phyloP scores from a whole-genome alignment of 176 grass and related monocot genomes.

The Microstegium vimineum region DNA sequence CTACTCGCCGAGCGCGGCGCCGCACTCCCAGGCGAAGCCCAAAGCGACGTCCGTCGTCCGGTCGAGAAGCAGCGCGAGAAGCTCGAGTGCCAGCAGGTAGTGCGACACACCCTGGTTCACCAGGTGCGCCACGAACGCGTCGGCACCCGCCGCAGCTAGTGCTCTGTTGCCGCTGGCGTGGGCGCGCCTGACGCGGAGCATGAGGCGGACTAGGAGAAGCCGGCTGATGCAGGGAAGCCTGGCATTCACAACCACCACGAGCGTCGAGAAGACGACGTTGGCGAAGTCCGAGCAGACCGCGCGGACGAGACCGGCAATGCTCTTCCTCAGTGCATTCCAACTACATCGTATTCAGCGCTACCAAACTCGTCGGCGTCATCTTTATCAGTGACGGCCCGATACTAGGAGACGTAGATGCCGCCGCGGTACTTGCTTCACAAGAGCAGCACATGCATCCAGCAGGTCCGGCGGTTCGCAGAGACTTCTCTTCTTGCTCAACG shows the following conservation, averaged over 20 bases:
- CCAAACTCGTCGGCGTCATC: too few species aligned
- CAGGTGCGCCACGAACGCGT: neutral
- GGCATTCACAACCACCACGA: conserved; percentile 46
- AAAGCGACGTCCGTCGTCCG: neutral
- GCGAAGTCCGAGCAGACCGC: conserved; percentile 42
- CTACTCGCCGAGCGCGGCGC: conserved; percentile 22
- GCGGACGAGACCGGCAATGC: too few species aligned
- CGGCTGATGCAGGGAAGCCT: conserved; percentile 42
- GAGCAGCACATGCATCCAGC: too few species aligned
- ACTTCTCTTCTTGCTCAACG: too few species aligned
- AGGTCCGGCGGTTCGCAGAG: too few species aligned
- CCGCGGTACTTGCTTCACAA: too few species aligned
- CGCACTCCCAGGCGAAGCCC: conserved; percentile 33
- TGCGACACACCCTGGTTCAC: too few species aligned
- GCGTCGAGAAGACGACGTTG: conserved; percentile 48
- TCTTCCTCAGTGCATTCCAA: too few species aligned
- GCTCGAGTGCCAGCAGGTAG: neutral
- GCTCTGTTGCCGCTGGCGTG: neutral
- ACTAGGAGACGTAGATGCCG: too few species aligned
- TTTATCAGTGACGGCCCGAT: too few species aligned
- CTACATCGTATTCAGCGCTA: too few species aligned
- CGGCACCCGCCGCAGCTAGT: neutral
- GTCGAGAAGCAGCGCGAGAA: neutral
- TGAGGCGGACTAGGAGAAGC: conserved; percentile 47
- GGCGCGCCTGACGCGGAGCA: neutral